phyloP scores from a whole-genome alignment of 371 early-diverging fungal species.

The Thermomucor indicae-seudaticae region DNA sequence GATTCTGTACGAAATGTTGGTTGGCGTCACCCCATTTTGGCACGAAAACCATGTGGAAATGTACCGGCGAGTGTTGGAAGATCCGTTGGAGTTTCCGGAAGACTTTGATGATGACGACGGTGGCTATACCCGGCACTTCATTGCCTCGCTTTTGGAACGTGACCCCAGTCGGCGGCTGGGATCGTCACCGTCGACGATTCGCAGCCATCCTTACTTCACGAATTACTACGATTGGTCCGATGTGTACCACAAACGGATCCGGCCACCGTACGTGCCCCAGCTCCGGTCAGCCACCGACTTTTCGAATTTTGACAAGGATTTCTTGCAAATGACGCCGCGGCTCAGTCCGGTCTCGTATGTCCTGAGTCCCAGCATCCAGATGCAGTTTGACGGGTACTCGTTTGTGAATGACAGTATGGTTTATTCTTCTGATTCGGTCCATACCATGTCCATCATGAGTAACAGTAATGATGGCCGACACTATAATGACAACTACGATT shows the following conservation, averaged over 20 bases:
- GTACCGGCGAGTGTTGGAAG: conserved; percentile 78
- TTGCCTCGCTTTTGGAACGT: conserved; percentile 62
- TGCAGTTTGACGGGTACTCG: conserved; percentile 54
- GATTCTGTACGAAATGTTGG: conserved; percentile 82
- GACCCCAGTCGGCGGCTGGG: conserved; percentile 65
- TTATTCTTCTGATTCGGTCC: not conserved
- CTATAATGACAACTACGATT: not conserved
- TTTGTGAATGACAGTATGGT: conserved; percentile 29
- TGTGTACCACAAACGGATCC: conserved; percentile 60
- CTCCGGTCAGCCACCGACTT: conserved; percentile 46
- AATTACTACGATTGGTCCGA: conserved; percentile 72
- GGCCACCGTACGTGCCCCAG: conserved; percentile 55
- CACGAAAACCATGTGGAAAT: conserved; percentile 73
- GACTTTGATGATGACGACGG: too few species aligned
- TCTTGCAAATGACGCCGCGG: conserved; percentile 35
- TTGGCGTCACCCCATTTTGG: conserved; percentile 78
- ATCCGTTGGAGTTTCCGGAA: conserved; percentile 70
- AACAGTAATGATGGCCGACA: not conserved
- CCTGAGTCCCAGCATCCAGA: conserved; percentile 43
- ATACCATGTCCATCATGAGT: not conserved
- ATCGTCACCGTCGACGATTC: conserved; percentile 54
- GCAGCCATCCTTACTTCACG: conserved; percentile 65
- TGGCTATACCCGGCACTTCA: conserved; percentile 52
- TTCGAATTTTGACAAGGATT: conserved; percentile 59
- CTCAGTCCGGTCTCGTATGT: conserved; percentile 34